Conservation (phyloP, 805 yeast genomes). For the Teunomyces gatunensis region DNA sequence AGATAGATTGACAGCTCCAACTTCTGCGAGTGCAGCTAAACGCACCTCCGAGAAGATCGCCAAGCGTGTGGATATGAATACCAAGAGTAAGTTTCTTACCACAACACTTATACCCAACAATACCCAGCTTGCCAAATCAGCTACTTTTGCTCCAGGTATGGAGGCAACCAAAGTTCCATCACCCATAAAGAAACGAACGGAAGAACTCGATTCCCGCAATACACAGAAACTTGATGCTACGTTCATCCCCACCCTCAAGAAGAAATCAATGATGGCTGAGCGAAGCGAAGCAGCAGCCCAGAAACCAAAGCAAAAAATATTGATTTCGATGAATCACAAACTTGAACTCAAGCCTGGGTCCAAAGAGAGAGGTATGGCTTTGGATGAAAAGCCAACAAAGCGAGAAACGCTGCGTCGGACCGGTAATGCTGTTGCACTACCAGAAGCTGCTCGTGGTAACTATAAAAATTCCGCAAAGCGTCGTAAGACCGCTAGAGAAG, state of each 20-base stretch:
- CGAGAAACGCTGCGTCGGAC: constrained; percentile 23
- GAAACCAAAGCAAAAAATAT: constrained; percentile 26
- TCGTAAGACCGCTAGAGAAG: constrained; percentile 1
- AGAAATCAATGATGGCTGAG: constrained; percentile 28
- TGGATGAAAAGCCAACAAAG: constrained; percentile 14
- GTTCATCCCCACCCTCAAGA: constrained; percentile 20
- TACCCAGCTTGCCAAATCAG: constrained; percentile 18
- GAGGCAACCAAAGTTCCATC: constrained; percentile 10
- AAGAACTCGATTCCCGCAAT: constrained; percentile 9
- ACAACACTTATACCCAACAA: constrained; percentile 34
- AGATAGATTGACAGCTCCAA: constrained; percentile 27
- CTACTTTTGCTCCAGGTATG: constrained; percentile 6
- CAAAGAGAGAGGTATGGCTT: not conserved
- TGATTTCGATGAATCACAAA: constrained; percentile 23
- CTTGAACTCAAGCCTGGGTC: constrained; percentile 6
- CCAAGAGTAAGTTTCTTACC: constrained; percentile 34
- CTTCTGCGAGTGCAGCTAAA: constrained; percentile 31
- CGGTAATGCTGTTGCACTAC: constrained; percentile 32
- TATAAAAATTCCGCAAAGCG: constrained; percentile 6
- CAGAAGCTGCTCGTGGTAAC: constrained; percentile 38
- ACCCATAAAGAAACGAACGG: constrained; percentile 13
- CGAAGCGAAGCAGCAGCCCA: constrained; percentile 25
- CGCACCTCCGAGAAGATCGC: constrained; percentile 5
- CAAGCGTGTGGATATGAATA: constrained; percentile 7
- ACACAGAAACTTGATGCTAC: constrained; percentile 15